These are phyloP conservation scores for Trichoderma gamsii DNA, from an alignment of 495 filamentous ascomycete species.

Conservation along the genomic window DNA sequence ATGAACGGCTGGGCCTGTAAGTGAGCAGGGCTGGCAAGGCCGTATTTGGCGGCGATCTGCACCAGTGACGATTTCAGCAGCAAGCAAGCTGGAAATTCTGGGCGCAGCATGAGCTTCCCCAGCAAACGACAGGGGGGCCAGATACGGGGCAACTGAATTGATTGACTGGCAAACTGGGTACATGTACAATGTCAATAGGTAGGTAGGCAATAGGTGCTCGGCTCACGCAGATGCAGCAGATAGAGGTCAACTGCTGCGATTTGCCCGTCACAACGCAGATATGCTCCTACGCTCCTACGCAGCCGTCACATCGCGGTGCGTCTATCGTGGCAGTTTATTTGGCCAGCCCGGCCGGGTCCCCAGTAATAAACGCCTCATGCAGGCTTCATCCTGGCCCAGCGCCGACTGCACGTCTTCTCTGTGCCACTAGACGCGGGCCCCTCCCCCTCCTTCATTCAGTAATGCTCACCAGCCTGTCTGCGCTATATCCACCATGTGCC, in stretches of 20 bases:
- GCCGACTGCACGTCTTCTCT: not conserved
- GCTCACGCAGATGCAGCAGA: no score
- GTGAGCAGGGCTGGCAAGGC: not conserved
- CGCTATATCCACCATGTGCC: slow-evolving; percentile 6
- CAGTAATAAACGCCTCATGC: not conserved
- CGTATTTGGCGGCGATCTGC: slow-evolving; percentile 2
- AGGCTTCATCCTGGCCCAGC: not conserved
- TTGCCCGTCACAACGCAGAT: no score
- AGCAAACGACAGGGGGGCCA: not conserved
- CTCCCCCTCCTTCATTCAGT: slow-evolving; percentile 12
- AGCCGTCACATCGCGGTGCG: no score
- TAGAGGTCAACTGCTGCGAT: no score
- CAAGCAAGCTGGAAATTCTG: not conserved
- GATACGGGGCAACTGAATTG: not conserved
- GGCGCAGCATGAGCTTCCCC: slow-evolving; percentile 10
- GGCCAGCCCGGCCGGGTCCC: not conserved
- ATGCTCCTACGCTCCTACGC: no score
- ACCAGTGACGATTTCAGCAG: slow-evolving; percentile 12
- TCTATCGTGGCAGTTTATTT: not conserved
- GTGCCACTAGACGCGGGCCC: slow-evolving; percentile 3
- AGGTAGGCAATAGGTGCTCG: no score
- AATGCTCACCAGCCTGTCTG: not conserved
- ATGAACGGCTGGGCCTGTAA: not conserved
- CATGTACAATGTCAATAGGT: no score
- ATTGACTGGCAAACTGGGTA: no score